Conservation (phyloP, 352 stramenopile genomes). For the Globisporangium spinosum region DNA sequence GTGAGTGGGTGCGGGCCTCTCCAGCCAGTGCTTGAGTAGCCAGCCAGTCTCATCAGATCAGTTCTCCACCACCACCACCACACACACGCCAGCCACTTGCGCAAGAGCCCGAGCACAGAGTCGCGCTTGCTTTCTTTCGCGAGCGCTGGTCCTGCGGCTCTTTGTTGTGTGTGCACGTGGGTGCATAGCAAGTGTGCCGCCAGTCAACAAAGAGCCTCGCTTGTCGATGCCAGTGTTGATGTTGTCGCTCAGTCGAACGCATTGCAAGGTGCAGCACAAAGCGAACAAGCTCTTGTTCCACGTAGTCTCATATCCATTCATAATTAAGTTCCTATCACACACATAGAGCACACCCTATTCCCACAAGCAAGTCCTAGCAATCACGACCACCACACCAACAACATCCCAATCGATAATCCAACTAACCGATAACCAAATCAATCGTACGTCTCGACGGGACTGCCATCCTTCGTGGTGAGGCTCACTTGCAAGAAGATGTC, state of each 20-base stretch:
- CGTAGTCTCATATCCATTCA: not conserved
- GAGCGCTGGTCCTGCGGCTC: not conserved
- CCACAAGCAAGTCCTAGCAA: not conserved
- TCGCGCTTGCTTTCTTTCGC: not conserved
- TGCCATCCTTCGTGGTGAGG: conserved; percentile 45
- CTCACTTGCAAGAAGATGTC: conserved; percentile 67
- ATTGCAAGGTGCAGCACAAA: not conserved
- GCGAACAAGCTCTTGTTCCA: not conserved
- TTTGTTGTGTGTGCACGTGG: not conserved
- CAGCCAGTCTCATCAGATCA: not conserved
- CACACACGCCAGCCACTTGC: not conserved
- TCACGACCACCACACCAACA: not conserved
- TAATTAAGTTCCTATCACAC: not conserved
- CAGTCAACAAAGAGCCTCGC: not conserved
- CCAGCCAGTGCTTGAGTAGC: not conserved
- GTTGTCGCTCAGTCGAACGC: too few relatives aligned
- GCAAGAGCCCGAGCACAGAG: not conserved
- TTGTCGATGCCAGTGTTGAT: not conserved
- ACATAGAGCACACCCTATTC: not conserved
- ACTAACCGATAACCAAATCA: conserved; percentile 2
- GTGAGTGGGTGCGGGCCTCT: not conserved
- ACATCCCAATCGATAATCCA: not conserved
- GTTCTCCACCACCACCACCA: not conserved
- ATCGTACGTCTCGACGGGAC: conserved; percentile 37
- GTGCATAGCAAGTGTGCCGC: too few relatives aligned